Conservation (phyloP, 495 filamentous ascomycete species). For the Penicillium argentinense region DNA sequence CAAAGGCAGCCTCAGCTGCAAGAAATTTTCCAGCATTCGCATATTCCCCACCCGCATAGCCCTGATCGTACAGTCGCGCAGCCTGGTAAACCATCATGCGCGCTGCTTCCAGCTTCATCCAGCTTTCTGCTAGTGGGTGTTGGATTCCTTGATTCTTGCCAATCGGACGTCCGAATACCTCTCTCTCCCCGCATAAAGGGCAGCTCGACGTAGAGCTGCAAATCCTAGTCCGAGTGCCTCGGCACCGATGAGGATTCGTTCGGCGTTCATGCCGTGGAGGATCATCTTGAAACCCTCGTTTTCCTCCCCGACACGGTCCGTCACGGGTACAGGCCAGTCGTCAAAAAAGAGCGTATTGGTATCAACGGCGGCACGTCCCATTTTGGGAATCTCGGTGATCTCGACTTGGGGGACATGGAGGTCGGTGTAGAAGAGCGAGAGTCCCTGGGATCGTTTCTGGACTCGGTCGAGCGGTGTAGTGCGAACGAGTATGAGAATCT, state of each 20-base stretch:
- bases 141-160: constrained; percentile 73
- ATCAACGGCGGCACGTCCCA: constrained; percentile 73
- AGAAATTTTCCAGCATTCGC: constrained; percentile 59
- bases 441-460: constrained; percentile 62
- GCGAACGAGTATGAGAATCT: constrained; percentile 74
- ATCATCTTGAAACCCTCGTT: constrained; percentile 72
- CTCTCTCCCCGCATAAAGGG: constrained; percentile 65
- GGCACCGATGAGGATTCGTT: constrained; percentile 71
- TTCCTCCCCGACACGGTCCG: constrained; percentile 63
- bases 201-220: constrained; percentile 61
- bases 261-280: constrained; percentile 80
- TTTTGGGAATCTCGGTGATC: constrained; percentile 49
- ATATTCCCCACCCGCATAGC: constrained; percentile 32
- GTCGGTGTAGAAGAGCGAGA: constrained; percentile 74
- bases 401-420: constrained; percentile 48
- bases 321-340: constrained; percentile 58
- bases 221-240: constrained; percentile 77
- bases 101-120: constrained; percentile 76
- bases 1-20: constrained; percentile 74
- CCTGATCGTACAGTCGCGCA: constrained; percentile 61
- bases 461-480: constrained; percentile 65
- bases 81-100: constrained; percentile 77
- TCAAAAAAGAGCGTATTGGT: constrained; percentile 83
- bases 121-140: constrained; percentile 70
- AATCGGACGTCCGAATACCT: constrained; percentile 68